Evolutionary conservation across 1,139 yeast species (phyloP).

Genomic region (Hyphopichia buzzinii): DNA sequence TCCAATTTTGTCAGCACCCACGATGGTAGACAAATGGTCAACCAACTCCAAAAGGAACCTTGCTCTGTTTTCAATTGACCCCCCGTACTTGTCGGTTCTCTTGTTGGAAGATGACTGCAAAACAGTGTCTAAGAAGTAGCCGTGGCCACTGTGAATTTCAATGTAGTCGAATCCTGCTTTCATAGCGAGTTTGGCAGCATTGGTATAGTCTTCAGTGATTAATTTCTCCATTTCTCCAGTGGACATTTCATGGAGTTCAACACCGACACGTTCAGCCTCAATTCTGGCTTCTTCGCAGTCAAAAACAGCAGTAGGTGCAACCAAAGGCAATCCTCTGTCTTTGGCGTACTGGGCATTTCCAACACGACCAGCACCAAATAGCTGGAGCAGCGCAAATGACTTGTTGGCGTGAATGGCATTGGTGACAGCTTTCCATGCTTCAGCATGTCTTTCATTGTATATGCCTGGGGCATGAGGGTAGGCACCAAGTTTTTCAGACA

Average conservation of each 20-base stretch:
- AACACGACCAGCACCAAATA: conserved; percentile 62
- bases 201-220: conserved; percentile 30
- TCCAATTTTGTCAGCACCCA: conserved; percentile 21
- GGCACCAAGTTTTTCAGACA: conserved; percentile 32
- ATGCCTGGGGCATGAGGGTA: conserved; percentile 53
- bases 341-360: conserved; percentile 45
- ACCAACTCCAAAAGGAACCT: conserved; percentile 56
- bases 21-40: conserved; percentile 34
- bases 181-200: conserved; percentile 47
- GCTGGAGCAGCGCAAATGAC: conserved; percentile 51
- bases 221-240: conserved; percentile 33
- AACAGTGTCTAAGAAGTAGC: conserved; percentile 65
- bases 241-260: conserved; percentile 40
- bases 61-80: conserved; percentile 63
- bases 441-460: conserved; percentile 44
- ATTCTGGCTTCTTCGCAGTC: conserved; percentile 18
- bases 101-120: conserved; percentile 44
- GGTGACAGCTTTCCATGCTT: conserved; percentile 51
- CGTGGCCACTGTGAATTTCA: conserved; percentile 71
- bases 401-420: conserved; percentile 54
- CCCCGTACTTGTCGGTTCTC: conserved; percentile 65
- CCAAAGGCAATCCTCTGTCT: conserved; percentile 22
- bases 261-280: conserved; percentile 26
- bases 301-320: conserved; percentile 26
- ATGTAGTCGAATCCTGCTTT: conserved; percentile 70